Conservation (phyloP, 108 stramenopile species). For the Aureococcus anophagefferens region DNA sequence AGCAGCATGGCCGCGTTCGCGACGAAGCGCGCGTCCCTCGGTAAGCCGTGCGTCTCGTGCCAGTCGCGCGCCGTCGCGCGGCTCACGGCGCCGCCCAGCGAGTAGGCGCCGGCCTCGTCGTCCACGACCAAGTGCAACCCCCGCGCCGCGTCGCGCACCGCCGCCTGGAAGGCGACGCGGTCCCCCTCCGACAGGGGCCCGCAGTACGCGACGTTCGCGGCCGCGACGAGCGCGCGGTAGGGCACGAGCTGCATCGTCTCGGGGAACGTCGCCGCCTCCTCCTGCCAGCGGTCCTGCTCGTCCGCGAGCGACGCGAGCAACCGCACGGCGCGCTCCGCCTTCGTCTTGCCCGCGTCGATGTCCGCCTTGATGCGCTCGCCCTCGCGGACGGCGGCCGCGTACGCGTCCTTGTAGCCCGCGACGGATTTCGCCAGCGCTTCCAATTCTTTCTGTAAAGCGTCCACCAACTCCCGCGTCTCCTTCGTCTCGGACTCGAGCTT, state of each 20-base stretch:
- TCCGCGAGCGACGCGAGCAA: slow-evolving; percentile 76
- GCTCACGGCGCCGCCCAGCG: slow-evolving; percentile 70
- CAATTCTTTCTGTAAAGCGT: slow-evolving; percentile 65
- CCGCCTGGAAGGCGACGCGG: slow-evolving; percentile 50
- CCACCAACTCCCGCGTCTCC: slow-evolving; percentile 60
- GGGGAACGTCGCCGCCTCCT: slow-evolving; percentile 72
- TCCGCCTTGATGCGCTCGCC: slow-evolving; percentile 88
- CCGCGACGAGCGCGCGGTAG: slow-evolving; percentile 81
- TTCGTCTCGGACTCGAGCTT: slow-evolving; percentile 62
- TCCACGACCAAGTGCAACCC: slow-evolving; percentile 73
- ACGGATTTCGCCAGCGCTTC: slow-evolving; percentile 74
- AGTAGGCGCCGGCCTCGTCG: slow-evolving; percentile 12
- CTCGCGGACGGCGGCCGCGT: slow-evolving; percentile 83
- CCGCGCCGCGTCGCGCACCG: slow-evolving; percentile 66
- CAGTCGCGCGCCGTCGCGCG: slow-evolving; percentile 76
- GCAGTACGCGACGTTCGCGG: slow-evolving; percentile 85
- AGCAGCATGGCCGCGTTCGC: slow-evolving; percentile 93
- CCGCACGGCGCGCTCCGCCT: slow-evolving; percentile 84
- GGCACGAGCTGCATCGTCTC: slow-evolving; percentile 66
- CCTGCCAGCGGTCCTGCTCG: slow-evolving; percentile 92
- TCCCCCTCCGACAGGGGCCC: slow-evolving; percentile 81
- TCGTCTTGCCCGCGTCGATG: slow-evolving; percentile 78
- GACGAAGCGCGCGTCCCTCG: slow-evolving; percentile 74
- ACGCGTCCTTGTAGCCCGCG: slow-evolving; percentile 84
- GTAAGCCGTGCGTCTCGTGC: slow-evolving; percentile 72